Conservation (phyloP, 305 asterid genomes). For the Withania somnifera region DNA sequence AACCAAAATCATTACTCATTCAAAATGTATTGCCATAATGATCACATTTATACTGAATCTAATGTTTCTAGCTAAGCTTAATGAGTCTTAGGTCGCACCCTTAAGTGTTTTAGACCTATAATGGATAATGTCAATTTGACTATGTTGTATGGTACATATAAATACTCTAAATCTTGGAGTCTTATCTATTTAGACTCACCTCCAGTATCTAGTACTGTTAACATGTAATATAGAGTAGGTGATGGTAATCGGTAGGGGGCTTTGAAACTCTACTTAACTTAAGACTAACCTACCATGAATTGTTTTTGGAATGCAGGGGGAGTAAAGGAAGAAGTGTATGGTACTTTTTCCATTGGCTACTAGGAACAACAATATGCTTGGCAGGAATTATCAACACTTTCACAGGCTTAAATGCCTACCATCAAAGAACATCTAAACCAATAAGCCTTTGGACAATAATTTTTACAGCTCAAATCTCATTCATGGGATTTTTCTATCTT, state of each 20-base stretch:
- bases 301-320: constrained; percentile 31
- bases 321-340: constrained; percentile 39
- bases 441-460: constrained; percentile 41
- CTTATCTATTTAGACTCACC: background rate
- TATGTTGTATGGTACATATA: background rate
- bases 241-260: too few species aligned
- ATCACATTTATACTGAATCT: too few species aligned
- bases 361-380: constrained; percentile 46
- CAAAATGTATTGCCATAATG: too few species aligned
- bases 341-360: constrained; percentile 67
- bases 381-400: constrained; percentile 52
- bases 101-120: background rate
- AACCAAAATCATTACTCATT: too few species aligned
- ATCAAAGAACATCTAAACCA: constrained; percentile 41
- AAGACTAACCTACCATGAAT: background rate
- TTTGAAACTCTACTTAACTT: background rate
- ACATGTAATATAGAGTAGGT: background rate
- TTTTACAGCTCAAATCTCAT: constrained; percentile 59
- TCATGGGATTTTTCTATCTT: constrained; percentile 62
- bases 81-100: background rate
- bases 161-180: background rate
- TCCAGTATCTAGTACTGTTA: background rate
- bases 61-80: background rate
- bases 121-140: background rate
- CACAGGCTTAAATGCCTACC: constrained; percentile 60